These are phyloP conservation scores for Termitomyces bulborhizus DNA, from an alignment of 768 basidiomycete species.

Conservation along the genomic window DNA sequence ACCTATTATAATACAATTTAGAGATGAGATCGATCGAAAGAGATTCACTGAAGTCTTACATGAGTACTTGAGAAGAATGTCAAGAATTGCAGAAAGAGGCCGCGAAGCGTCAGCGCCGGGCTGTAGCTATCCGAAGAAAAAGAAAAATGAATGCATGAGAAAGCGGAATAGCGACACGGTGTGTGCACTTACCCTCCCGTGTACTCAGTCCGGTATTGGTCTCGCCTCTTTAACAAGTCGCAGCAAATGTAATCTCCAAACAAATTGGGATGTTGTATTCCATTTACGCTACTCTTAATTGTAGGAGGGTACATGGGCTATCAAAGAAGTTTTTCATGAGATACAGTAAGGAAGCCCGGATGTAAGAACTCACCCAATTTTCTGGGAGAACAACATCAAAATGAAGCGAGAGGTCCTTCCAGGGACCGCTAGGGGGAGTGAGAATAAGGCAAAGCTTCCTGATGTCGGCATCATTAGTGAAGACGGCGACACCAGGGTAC, in stretches of 20 bases:
- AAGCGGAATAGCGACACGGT: not conserved
- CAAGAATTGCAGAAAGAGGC: constrained; percentile 21
- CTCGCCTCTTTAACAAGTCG: constrained; percentile 25
- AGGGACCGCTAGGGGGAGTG: too few species aligned
- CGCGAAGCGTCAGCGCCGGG: constrained; percentile 35
- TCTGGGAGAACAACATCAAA: too few species aligned
- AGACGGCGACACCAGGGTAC: too few species aligned
- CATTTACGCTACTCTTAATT: constrained; percentile 22
- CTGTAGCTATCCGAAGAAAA: constrained; percentile 22
- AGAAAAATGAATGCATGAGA: not conserved
- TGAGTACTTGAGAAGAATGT: constrained; percentile 10
- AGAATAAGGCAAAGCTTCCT: too few species aligned
- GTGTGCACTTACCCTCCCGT: constrained; percentile 24
- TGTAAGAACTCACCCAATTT: too few species aligned
- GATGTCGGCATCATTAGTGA: too few species aligned
- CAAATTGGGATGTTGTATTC: constrained; percentile 34
- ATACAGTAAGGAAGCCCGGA: too few species aligned
- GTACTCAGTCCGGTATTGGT: constrained; percentile 16
- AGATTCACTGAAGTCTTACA: not conserved
- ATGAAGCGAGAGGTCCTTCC: too few species aligned
- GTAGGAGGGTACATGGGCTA: constrained; percentile 25
- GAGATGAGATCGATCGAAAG: not conserved
- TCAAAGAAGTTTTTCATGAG: not conserved
- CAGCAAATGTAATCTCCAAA: constrained; percentile 33
- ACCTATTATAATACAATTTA: not conserved